Evolutionary conservation across 305 asterid genomes (phyloP).

Genomic region (Lippia alba): DNA sequence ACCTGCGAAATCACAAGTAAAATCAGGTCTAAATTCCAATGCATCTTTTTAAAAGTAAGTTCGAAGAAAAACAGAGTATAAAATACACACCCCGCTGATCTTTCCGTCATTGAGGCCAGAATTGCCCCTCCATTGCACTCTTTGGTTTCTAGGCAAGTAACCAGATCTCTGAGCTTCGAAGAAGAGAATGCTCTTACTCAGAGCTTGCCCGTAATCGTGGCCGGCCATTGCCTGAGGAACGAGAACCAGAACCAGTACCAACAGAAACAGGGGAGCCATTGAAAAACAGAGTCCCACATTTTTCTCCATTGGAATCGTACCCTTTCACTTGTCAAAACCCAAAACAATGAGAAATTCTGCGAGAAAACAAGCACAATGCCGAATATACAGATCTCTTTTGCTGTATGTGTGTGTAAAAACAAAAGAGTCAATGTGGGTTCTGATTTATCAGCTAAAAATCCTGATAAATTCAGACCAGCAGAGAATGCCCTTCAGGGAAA

Average conservation of each 20-base stretch:
- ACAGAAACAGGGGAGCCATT: conserved; percentile 61
- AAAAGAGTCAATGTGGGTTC: conserved; percentile 41
- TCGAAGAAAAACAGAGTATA: not conserved
- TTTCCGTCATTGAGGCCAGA: conserved; percentile 97
- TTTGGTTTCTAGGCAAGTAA: conserved; percentile 68
- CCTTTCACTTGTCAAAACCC: conserved; percentile 9
- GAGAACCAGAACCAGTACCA: conserved; percentile 45
- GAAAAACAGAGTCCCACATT: conserved; percentile 51
- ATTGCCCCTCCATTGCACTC: conserved; percentile 90
- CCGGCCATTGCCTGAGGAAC: conserved; percentile 71
- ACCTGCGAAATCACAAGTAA: conserved; percentile 48
- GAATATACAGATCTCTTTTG: conserved; percentile 46
- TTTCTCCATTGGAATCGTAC: conserved; percentile 51
- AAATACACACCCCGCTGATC: conserved; percentile 67
- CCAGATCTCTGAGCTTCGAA: conserved; percentile 99
- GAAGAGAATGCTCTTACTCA: conserved; percentile 82
- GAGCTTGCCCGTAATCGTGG: conserved; percentile 88
- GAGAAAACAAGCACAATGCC: not conserved
- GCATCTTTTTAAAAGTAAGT: not conserved
- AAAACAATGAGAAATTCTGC: conserved; percentile 28
- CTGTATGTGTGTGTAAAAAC: conserved; percentile 16
- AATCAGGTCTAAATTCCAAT: conserved; percentile 12
- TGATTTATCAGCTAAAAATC: conserved; percentile 45
- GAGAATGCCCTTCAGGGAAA: conserved; percentile 19
- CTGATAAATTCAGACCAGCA: conserved; percentile 44